Conservation (phyloP, 257 asterid species). For the Primulina huaijiensis region DNA sequence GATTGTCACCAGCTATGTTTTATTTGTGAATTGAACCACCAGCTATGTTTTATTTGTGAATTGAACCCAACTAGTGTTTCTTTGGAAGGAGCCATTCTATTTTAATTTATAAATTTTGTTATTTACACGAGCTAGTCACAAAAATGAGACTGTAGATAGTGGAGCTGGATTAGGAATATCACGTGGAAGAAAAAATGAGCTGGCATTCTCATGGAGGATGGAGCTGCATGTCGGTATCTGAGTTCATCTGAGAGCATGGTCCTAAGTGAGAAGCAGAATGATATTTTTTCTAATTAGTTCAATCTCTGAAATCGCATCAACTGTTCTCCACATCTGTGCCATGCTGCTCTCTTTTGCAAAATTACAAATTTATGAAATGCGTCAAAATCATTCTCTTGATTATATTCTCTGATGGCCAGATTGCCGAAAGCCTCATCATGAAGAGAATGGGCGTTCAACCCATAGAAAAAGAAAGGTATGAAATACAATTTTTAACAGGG, state of each 20-base stretch:
- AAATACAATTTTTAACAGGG: slow-evolving; percentile 4
- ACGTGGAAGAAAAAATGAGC: slow-evolving; percentile 12
- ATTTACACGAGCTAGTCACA: slow-evolving; percentile 1
- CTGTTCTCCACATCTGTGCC: slow-evolving; percentile 18
- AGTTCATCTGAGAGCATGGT: slow-evolving; percentile 1
- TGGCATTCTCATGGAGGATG: slow-evolving; percentile 6
- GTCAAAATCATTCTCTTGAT: slow-evolving; percentile 24
- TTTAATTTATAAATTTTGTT: background rate
- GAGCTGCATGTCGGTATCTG: background rate
- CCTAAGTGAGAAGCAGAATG: slow-evolving; percentile 17
- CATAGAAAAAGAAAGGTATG: slow-evolving; percentile 73
- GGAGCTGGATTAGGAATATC: background rate
- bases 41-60: background rate
- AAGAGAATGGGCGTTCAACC: slow-evolving; percentile 37
- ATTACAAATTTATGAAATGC: background rate
- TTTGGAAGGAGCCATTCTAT: background rate
- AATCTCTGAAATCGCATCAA: slow-evolving; percentile 3
- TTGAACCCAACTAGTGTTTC: background rate
- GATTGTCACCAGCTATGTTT: slow-evolving; percentile 2
- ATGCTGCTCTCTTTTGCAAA: background rate
- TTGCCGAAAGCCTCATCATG: slow-evolving; percentile 44
- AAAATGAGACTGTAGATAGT: slow-evolving; percentile 13
- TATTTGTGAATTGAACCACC: slow-evolving; percentile 4
- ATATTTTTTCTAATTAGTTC: slow-evolving; percentile 11
- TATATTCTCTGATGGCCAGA: slow-evolving; percentile 42